Evolutionary conservation across 805 yeast species (phyloP).

Genomic region (Huiozyma naganishii): DNA sequence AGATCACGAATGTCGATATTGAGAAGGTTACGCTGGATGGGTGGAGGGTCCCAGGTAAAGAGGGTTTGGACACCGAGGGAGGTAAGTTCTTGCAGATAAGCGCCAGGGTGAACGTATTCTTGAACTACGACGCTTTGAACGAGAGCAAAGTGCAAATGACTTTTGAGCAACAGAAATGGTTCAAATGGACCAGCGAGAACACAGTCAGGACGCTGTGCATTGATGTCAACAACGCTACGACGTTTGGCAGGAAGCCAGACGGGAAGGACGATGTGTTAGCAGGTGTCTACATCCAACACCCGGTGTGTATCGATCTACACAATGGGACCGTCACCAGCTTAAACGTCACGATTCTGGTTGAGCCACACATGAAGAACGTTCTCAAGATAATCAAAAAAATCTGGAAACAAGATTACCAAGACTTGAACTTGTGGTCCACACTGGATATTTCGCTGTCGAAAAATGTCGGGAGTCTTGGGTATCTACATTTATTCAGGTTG

Average conservation of each 20-base stretch:
- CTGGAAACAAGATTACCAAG: slow-evolving; percentile 18
- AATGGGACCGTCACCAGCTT: slow-evolving; percentile 13
- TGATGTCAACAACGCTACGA: slow-evolving; percentile 17
- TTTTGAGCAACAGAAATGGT: slow-evolving; percentile 5
- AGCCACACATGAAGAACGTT: slow-evolving; percentile 19
- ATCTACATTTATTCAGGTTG: slow-evolving; percentile 10
- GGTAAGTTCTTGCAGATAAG: slow-evolving; percentile 16
- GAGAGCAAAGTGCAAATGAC: slow-evolving; percentile 4
- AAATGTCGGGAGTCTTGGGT: slow-evolving; percentile 2
- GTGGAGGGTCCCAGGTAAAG: slow-evolving; percentile 14
- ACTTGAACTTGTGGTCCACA: slow-evolving; percentile 18
- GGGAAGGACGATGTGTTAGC: slow-evolving; percentile 10
- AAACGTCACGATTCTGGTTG: slow-evolving; percentile 15
- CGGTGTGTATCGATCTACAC: slow-evolving; percentile 16
- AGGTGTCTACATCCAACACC: slow-evolving; percentile 5
- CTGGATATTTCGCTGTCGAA: slow-evolving; percentile 15
- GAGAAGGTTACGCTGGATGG: slow-evolving; percentile 19
- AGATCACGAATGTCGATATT: slow-evolving; percentile 16
- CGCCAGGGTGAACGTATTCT: slow-evolving; percentile 5
- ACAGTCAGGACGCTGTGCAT: slow-evolving; percentile 16
- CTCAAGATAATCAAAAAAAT: slow-evolving; percentile 19
- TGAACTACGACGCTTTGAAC: slow-evolving; percentile 14
- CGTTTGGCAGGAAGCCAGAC: slow-evolving; percentile 12
- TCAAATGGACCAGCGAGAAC: slow-evolving; percentile 11
- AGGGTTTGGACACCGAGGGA: slow-evolving; percentile 10